These are phyloP conservation scores for Diplodia sapinea DNA, from an alignment of 2,329 filamentous ascomycete genomes.

Conservation along the genomic window DNA sequence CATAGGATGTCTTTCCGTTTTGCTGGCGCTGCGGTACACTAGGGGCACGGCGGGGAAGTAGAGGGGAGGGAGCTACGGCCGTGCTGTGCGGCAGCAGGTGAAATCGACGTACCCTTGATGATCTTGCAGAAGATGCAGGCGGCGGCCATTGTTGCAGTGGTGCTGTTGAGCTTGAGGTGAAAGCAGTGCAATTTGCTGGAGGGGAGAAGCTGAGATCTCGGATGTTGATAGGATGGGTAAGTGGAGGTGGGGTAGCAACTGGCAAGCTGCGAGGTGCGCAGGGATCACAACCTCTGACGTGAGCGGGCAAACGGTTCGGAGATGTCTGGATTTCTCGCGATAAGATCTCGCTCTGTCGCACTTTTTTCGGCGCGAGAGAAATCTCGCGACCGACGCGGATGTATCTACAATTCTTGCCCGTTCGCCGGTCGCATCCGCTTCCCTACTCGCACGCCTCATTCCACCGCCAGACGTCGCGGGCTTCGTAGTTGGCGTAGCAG, in stretches of 20 bases:
- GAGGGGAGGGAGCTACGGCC: constrained; percentile 1
- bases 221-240: constrained; percentile 10
- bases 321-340: constrained; percentile 15
- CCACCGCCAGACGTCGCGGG: constrained; percentile 53
- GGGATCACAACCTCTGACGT: constrained; percentile 17
- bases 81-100: not conserved
- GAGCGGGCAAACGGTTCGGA: not conserved
- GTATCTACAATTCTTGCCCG: not conserved
- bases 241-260: constrained; percentile 22
- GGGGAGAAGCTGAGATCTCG: not conserved
- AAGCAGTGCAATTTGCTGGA: not conserved
- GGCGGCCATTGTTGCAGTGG: constrained; percentile 51
- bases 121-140: constrained; percentile 98
- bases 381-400: constrained; percentile 13
- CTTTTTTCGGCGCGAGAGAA: constrained; percentile 1
- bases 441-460: constrained; percentile 22
- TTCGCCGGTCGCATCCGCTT: constrained; percentile 11
- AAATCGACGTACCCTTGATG: constrained; percentile 73
- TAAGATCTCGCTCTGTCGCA: not conserved
- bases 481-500: constrained; percentile 80
- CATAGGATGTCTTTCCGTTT: not conserved
- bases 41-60: not conserved
- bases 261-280: not conserved
- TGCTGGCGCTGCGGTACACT: not conserved
- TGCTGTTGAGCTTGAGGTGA: not conserved